Conservation (phyloP, 805 yeast genomes). For the Myxozyma monticola region DNA sequence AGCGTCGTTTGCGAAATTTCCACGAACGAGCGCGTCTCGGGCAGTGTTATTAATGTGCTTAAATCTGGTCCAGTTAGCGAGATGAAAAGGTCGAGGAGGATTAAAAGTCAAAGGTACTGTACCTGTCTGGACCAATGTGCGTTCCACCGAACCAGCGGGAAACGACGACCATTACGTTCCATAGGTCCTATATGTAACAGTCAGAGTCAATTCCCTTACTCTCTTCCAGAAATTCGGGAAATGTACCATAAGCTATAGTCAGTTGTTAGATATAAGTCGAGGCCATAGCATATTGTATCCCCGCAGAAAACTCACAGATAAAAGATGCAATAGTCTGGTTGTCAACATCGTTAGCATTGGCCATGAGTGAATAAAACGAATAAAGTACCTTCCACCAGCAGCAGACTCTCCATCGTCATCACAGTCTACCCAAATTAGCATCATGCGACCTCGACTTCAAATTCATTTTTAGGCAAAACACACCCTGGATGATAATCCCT, state of each 20-base stretch:
- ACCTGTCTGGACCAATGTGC: slow-evolving; percentile 81
- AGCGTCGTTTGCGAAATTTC: slow-evolving; percentile 48
- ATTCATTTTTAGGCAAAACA: not conserved
- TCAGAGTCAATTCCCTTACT: no score
- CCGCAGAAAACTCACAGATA: slow-evolving; percentile 27
- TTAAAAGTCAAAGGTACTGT: not conserved
- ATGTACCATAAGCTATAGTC: slow-evolving; percentile 25
- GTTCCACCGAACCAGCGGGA: slow-evolving; percentile 92
- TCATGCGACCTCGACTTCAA: not conserved
- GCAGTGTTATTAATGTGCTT: slow-evolving; percentile 90
- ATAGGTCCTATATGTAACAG: slow-evolving; percentile 51
- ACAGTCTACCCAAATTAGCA: slow-evolving; percentile 53
- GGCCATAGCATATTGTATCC: not conserved
- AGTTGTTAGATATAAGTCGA: not conserved
- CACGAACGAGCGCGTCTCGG: slow-evolving; percentile 71
- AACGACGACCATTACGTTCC: slow-evolving; percentile 84
- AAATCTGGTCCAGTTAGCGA: no score
- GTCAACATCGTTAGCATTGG: not conserved
- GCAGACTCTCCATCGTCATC: slow-evolving; percentile 98
- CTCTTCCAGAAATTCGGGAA: slow-evolving; percentile 39
- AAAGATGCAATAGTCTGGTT: slow-evolving; percentile 29
- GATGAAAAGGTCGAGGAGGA: no score
- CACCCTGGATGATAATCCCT: slow-evolving; percentile 53
- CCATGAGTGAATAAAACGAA: not conserved
- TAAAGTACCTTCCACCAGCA: slow-evolving; percentile 75